Evolutionary conservation across 2,329 filamentous ascomycete species (phyloP).

Genomic region (Colletotrichum cuscutae): DNA sequence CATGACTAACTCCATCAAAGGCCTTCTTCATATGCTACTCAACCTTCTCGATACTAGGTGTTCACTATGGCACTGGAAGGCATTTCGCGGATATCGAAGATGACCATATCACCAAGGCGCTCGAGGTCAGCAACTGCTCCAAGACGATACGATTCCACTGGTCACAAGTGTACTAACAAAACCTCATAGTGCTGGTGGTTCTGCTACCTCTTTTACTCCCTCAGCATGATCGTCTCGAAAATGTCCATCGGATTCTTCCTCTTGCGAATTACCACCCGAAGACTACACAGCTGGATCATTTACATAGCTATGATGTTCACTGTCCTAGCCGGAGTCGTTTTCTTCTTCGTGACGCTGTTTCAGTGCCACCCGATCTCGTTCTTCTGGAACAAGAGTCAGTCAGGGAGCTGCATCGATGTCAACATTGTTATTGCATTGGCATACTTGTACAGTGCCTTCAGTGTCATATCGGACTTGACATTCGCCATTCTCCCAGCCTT

Average conservation of each 20-base stretch:
- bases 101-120: conserved; percentile 42
- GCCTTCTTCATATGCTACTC: conserved; percentile 49
- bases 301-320: conserved; percentile 48
- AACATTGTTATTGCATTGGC: conserved; percentile 61
- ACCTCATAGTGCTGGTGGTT: conserved; percentile 47
- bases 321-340: conserved; percentile 48
- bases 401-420: conserved; percentile 49
- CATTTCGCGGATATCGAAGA: conserved; percentile 45
- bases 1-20: conserved; percentile 34
- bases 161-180: neutral
- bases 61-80: conserved; percentile 53
- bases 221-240: conserved; percentile 51
- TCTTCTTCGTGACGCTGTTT: conserved; percentile 54
- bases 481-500: conserved; percentile 63
- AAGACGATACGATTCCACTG: neutral
- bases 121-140: conserved; percentile 43
- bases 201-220: conserved; percentile 49
- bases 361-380: conserved; percentile 52
- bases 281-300: conserved; percentile 47
- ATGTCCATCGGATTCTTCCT: conserved; percentile 56
- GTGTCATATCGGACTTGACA: conserved; percentile 61
- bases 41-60: conserved; percentile 46
- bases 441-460: conserved; percentile 61
- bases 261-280: conserved; percentile 50
- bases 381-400: conserved; percentile 51